Percentiles rank a stretch among this genome's conserved stretches.
phyloP scores from a whole-genome alignment of 2,329 filamentous ascomycete genomes.

The Bipolaris sorokiniana region DNA sequence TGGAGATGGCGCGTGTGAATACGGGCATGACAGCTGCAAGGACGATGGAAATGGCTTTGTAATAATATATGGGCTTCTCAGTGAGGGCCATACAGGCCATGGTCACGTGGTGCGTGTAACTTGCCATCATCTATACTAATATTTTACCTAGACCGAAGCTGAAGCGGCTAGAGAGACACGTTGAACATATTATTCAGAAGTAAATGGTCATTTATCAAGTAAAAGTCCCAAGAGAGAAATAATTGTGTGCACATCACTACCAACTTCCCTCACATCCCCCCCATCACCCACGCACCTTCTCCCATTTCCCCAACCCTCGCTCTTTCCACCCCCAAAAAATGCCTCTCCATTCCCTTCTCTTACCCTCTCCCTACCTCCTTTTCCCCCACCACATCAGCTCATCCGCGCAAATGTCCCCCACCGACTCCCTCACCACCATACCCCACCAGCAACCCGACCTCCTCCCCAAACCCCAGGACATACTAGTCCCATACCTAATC shows the following conservation, averaged over 20 bases:
- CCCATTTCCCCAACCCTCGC: not conserved
- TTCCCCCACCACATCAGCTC: not conserved
- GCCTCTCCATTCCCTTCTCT: not conserved
- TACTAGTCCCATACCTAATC: conserved; percentile 10
- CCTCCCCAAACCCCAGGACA: conserved; percentile 3
- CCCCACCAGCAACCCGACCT: not conserved
- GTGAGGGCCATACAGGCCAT: not conserved
- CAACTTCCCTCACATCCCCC: not conserved
- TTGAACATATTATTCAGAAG: too few relatives aligned
- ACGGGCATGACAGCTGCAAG: not conserved
- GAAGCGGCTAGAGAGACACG: too few relatives aligned
- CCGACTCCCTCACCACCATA: not conserved
- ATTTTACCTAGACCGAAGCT: too few relatives aligned
- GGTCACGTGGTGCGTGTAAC: not conserved
- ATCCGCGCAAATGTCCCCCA: not conserved
- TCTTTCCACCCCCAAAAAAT: not conserved
- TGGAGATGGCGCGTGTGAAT: not conserved
- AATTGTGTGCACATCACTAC: not conserved
- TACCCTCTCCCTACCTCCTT: not conserved
- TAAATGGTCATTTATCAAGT: too few relatives aligned
- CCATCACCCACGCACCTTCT: not conserved
- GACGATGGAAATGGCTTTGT: not conserved
- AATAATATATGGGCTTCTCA: not conserved
- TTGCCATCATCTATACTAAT: too few relatives aligned
- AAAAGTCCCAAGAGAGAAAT: not conserved